Percentiles rank a stretch among this genome's conserved stretches.
Evolutionary conservation across 2,329 filamentous ascomycete species (phyloP).

Genomic region (Magnaporthiopsis incrustans): DNA sequence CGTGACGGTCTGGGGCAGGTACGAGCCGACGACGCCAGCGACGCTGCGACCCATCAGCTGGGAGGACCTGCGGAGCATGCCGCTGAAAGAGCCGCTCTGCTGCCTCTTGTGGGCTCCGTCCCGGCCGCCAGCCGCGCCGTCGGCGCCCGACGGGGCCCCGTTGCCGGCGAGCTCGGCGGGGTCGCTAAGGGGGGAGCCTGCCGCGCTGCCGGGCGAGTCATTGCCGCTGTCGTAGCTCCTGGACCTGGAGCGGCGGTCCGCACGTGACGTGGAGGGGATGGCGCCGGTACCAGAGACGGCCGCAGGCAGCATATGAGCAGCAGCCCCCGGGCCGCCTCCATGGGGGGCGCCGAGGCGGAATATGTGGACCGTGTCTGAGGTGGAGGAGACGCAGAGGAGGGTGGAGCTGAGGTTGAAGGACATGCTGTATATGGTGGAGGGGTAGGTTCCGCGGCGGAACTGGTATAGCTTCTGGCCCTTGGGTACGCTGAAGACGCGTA

Average conservation of each 20-base stretch:
- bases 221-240: slow-evolving; percentile 47
- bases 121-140: slow-evolving; percentile 15
- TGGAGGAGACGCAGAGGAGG: slow-evolving; percentile 88
- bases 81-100: slow-evolving; percentile 71
- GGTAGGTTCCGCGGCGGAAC: slow-evolving; percentile 91
- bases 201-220: slow-evolving; percentile 39
- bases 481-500: slow-evolving; percentile 89
- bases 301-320: neutral
- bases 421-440: slow-evolving; percentile 96
- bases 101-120: slow-evolving; percentile 33
- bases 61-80: slow-evolving; percentile 86
- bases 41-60: slow-evolving; percentile 88
- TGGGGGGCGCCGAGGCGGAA: slow-evolving; percentile 65
- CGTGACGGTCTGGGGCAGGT: slow-evolving; percentile 85
- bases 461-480: slow-evolving; percentile 90
- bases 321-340: slow-evolving; percentile 20
- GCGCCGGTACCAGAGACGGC: slow-evolving; percentile 19
- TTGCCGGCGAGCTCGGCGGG: slow-evolving; percentile 27
- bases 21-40: slow-evolving; percentile 81
- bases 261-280: slow-evolving; percentile 28
- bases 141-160: slow-evolving; percentile 14
- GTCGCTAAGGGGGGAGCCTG: slow-evolving; percentile 41
- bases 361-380: slow-evolving; percentile 92
- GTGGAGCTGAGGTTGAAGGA: slow-evolving; percentile 95
- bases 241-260: slow-evolving; percentile 45